Base-by-base conservation (phyloP, 371 early-diverging fungal genomes). In the Rhizopus delemar region DNA sequence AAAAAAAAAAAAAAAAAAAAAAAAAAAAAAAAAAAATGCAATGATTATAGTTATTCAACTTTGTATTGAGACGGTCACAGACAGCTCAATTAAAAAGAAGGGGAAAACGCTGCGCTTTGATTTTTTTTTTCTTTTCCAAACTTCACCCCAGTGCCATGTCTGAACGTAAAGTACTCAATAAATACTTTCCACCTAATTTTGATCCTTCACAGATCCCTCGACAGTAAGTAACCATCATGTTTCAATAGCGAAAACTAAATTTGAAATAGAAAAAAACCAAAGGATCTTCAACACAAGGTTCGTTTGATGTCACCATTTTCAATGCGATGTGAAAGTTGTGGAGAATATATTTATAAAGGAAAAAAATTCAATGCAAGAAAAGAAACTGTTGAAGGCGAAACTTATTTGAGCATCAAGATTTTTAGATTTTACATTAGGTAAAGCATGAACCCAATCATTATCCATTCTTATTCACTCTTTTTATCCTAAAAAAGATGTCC, bases 301-400 rank as follows among this genome's bases (percentile, higher is more conserved):
- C 95, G 98, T 48, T 83, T 99, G 41, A 94, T 95, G 92, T 87
- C 97, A 4, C 99, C 99, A 1, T 99, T 97, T 70, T 93, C 96
- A 0, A 95, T 99, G 95, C 91, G 92, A 48, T 99, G 99, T 80
- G 83, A 82, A 48, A 90, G 91, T 34, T 99, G 99, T 70, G 93
- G 94, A 36, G 94, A 97, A 65, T 99, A 92, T 75, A 92, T 98
- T 57, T 90, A 91, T 76, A 96, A 96, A 75, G 94, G 95, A 48
- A 97, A 93, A 56, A 98, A 99, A 68, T 96, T 97, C 80, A 98
- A 99, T 71, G 97, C 98, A 29, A 80, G 90, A 46, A 97, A 97
- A 72, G 97, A 98, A 65, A 86, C 88, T 1, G 87, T 90, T 0
- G 80, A 86, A 45, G 88, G 85, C 11, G 96, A 95, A 70, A 80